A percentile compares a stretch with the other conserved stretches of the same genome.
phyloP scores from a whole-genome alignment of 257 asterid species.

The Nicotiana paniculata region DNA sequence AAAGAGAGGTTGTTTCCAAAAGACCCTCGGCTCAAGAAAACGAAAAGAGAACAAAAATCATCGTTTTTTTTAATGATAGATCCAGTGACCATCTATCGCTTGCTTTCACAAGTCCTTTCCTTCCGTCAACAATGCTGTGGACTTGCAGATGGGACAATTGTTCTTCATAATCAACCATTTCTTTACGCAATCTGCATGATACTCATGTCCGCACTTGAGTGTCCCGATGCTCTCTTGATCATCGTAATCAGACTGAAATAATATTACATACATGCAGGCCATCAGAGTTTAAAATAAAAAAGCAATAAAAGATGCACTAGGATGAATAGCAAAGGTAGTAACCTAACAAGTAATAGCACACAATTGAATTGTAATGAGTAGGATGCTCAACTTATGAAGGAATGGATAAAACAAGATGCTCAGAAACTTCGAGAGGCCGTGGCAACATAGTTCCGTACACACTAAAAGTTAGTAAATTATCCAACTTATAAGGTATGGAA shows the following conservation, averaged over 20 bases:
- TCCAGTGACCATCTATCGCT: background rate
- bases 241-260: constrained; percentile 49
- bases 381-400: background rate
- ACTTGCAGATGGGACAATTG: constrained; percentile 72
- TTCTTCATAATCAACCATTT: constrained; percentile 74
- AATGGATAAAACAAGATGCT: background rate
- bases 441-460: background rate
- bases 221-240: constrained; percentile 43
- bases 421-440: background rate
- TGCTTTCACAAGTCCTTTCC: constrained; percentile 26
- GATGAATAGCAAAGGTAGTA: background rate
- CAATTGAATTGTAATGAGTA: background rate
- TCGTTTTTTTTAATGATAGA: constrained; percentile 3
- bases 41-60: constrained; percentile 13
- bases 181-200: constrained; percentile 63
- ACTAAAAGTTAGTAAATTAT: background rate
- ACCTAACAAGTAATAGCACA: background rate
- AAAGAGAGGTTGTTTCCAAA: too few species aligned
- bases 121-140: constrained; percentile 42
- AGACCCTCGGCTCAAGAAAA: too few species aligned
- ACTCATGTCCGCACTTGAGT: constrained; percentile 68
- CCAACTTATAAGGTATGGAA: background rate
- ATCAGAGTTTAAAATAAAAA: background rate
- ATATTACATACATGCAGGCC: background rate
- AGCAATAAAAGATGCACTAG: background rate